Evolutionary conservation across 176 grass and related monocot genomes (phyloP).

Genomic region (Triticum urartu): DNA sequence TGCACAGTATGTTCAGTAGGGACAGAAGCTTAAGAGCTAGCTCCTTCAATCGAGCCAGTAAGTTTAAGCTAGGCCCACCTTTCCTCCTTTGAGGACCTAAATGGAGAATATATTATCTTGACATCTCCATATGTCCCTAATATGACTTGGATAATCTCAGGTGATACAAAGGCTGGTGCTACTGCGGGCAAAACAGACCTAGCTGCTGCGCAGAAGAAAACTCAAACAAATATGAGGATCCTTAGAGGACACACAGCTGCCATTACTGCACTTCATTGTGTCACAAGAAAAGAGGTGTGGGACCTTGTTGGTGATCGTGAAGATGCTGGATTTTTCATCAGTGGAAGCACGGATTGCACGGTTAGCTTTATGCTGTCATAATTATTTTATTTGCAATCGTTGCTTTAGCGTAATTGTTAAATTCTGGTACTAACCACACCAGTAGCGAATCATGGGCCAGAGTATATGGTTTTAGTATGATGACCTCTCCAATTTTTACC

Average conservation of each 20-base stretch:
- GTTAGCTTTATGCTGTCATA: slow-evolving; percentile 30
- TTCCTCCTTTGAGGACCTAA: background rate
- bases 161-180: slow-evolving; percentile 61
- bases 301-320: slow-evolving; percentile 99
- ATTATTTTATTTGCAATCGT: slow-evolving; percentile 1
- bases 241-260: slow-evolving; percentile 97
- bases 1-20: slow-evolving; percentile 99
- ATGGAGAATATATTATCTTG: slow-evolving; percentile 7
- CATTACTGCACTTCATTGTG: slow-evolving; percentile 94
- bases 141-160: slow-evolving; percentile 37
- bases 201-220: slow-evolving; percentile 73
- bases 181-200: slow-evolving; percentile 58
- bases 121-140: slow-evolving; percentile 27
- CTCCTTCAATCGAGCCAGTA: slow-evolving; percentile 80
- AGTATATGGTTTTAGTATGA: slow-evolving; percentile 8
- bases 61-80: slow-evolving; percentile 30
- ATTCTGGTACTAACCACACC: slow-evolving; percentile 20
- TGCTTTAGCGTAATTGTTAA: slow-evolving; percentile 18
- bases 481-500: background rate
- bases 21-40: slow-evolving; percentile 85
- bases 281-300: slow-evolving; percentile 93
- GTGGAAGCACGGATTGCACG: slow-evolving; percentile 98
- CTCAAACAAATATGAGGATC: slow-evolving; percentile 90
- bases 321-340: slow-evolving; percentile 99
- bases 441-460: background rate